phyloP scores from a whole-genome alignment of 495 filamentous ascomycete genomes.

The Aspergillus heteromorphus region DNA sequence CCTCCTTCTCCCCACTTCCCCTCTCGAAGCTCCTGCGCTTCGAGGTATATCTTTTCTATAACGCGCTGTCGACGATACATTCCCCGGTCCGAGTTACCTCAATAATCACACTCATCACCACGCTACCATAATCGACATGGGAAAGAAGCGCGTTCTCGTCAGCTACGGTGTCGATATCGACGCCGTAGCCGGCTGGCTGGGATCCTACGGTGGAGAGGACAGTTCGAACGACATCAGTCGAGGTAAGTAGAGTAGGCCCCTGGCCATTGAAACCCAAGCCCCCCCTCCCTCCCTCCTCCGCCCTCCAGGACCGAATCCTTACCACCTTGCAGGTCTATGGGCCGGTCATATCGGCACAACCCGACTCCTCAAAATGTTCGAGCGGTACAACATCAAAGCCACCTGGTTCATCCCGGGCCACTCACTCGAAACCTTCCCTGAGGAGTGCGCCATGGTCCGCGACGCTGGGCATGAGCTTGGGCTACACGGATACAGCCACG shows the following conservation, averaged over 20 bases:
- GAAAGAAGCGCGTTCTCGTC: constrained; percentile 56
- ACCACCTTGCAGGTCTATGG: constrained; percentile 50
- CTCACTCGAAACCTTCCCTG: constrained; percentile 71
- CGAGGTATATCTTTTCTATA: too few relatives aligned
- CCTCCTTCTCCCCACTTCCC: neutral
- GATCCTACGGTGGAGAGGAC: constrained; percentile 68
- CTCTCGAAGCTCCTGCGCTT: neutral
- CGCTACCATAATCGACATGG: constrained; percentile 48
- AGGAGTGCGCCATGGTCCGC: constrained; percentile 67
- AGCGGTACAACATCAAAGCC: constrained; percentile 75
- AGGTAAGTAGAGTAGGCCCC: too few relatives aligned
- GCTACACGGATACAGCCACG: constrained; percentile 69
- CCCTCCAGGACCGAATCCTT: neutral
- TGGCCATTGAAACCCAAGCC: neutral
- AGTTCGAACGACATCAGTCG: constrained; percentile 62
- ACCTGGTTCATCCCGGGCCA: constrained; percentile 84
- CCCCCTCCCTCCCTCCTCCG: neutral
- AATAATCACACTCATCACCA: too few relatives aligned
- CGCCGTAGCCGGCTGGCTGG: constrained; percentile 68
- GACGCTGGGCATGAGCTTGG: constrained; percentile 78
- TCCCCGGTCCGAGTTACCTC: too few relatives aligned
- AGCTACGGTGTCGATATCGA: constrained; percentile 60
- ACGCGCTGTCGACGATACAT: neutral
- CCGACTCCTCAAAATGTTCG: constrained; percentile 68
- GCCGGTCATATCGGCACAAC: constrained; percentile 68